Evolutionary conservation across 495 filamentous ascomycete species (phyloP).

Genomic region (Parmelia sp.): DNA sequence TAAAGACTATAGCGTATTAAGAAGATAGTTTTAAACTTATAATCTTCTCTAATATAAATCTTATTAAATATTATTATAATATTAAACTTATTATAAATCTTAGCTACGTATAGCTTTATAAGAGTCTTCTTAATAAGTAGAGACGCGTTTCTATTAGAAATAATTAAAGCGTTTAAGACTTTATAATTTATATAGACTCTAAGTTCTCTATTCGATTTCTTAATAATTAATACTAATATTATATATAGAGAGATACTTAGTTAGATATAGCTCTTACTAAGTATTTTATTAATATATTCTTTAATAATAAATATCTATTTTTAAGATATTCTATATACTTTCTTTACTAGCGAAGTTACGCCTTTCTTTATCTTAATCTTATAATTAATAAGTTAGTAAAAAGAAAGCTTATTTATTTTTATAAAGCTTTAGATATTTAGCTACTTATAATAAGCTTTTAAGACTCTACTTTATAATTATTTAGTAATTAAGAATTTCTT

Average conservation of each 20-base stretch:
- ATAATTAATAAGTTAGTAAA: not conserved
- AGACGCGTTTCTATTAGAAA: not conserved
- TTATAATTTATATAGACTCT: conserved; percentile 2
- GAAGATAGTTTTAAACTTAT: no score
- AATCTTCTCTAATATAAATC: no score
- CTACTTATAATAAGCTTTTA: not conserved
- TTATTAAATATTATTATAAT: no score
- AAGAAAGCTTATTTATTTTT: not conserved
- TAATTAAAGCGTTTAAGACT: conserved; percentile 7
- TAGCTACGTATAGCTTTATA: no score
- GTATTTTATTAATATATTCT: no score
- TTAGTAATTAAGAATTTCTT: not conserved
- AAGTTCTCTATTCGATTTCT: not conserved
- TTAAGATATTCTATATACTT: no score
- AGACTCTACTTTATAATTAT: not conserved
- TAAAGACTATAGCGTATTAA: no score
- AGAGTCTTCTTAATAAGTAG: conserved; percentile 11
- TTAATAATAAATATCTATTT: no score
- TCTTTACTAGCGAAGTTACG: not conserved
- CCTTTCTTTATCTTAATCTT: not conserved
- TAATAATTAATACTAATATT: no score
- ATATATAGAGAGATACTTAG: no score
- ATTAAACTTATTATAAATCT: no score
- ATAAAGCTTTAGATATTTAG: not conserved
- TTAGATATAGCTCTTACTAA: no score